Percentiles rank a stretch among this genome's conserved stretches.
These are phyloP conservation scores for Paramecium biaurelia DNA, from an alignment of 73 alveolate species.

Conservation along the genomic window DNA sequence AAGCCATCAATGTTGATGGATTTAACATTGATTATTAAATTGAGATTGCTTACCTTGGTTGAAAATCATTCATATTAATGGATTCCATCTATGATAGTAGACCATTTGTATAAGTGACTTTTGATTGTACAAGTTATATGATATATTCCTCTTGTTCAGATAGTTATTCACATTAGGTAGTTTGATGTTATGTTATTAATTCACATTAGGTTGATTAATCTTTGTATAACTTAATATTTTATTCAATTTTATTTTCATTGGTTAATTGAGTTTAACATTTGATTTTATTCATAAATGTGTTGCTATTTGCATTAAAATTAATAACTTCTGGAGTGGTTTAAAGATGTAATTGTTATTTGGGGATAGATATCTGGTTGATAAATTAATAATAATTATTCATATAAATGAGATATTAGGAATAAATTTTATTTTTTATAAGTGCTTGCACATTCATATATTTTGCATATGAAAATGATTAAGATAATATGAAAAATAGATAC, in stretches of 20 bases:
- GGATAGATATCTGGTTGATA: background rate
- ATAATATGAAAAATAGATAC: conserved; percentile 29
- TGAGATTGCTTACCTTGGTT: background rate
- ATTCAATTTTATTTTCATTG: background rate
- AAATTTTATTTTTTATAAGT: background rate
- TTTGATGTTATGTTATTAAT: background rate
- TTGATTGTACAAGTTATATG: background rate
- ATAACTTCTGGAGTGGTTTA: background rate
- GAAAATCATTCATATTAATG: background rate
- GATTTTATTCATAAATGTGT: background rate
- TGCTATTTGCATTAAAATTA: background rate
- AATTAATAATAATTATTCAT: conserved; percentile 9
- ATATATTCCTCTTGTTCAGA: background rate
- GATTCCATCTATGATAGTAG: conserved; percentile 3
- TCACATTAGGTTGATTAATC: conserved; percentile 13
- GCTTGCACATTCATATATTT: background rate
- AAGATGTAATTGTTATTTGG: background rate
- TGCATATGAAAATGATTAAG: background rate
- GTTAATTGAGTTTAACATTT: background rate
- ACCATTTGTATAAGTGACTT: background rate
- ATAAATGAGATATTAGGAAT: conserved; percentile 43
- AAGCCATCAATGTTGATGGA: background rate
- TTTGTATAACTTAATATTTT: background rate
- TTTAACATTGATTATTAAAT: background rate
- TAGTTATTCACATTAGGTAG: background rate